Percentiles rank a stretch among this genome's conserved stretches.
phyloP scores from a whole-genome alignment of 1,284 basidiomycete genomes.

The Boletus hoseneyae region DNA sequence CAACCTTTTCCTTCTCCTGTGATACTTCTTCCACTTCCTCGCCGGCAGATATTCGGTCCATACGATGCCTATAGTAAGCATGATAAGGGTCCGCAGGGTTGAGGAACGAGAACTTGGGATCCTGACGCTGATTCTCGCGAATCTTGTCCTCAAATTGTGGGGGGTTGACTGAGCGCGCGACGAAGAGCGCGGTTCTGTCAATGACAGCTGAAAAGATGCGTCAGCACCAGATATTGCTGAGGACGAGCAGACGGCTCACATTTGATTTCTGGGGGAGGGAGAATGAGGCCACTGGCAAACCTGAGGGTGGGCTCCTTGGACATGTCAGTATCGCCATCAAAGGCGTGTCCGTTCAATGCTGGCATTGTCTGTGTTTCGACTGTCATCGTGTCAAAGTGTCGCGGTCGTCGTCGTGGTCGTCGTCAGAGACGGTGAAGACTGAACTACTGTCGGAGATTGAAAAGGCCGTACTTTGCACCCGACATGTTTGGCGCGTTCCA shows the following conservation, averaged over 20 bases:
- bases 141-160: slow-evolving; percentile 93
- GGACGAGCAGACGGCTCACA: slow-evolving; percentile 46
- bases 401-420: slow-evolving; percentile 27
- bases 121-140: slow-evolving; percentile 88
- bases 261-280: slow-evolving; percentile 91
- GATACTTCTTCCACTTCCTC: slow-evolving; percentile 65
- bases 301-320: slow-evolving; percentile 44
- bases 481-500: slow-evolving; percentile 78
- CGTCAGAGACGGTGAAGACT: slow-evolving; percentile 6
- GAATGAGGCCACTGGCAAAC: slow-evolving; percentile 82
- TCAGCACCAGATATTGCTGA: slow-evolving; percentile 9
- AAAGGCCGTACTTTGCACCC: slow-evolving; percentile 9
- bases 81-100: slow-evolving; percentile 94
- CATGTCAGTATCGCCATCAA: slow-evolving; percentile 41
- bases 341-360: slow-evolving; percentile 36
- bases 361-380: slow-evolving; percentile 39
- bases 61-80: slow-evolving; percentile 91
- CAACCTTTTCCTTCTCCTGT: slow-evolving; percentile 45
- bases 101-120: slow-evolving; percentile 96
- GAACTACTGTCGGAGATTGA: slow-evolving; percentile 25
- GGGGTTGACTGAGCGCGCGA: slow-evolving; percentile 88
- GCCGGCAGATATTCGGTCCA: slow-evolving; percentile 73
- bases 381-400: slow-evolving; percentile 35
- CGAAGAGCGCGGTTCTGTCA: slow-evolving; percentile 93
- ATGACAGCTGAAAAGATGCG: slow-evolving; percentile 69